Percentiles rank a stretch among this genome's conserved stretches.
Conservation (phyloP, 2,329 filamentous ascomycete species). For the Pestalotiopsis sp. region DNA sequence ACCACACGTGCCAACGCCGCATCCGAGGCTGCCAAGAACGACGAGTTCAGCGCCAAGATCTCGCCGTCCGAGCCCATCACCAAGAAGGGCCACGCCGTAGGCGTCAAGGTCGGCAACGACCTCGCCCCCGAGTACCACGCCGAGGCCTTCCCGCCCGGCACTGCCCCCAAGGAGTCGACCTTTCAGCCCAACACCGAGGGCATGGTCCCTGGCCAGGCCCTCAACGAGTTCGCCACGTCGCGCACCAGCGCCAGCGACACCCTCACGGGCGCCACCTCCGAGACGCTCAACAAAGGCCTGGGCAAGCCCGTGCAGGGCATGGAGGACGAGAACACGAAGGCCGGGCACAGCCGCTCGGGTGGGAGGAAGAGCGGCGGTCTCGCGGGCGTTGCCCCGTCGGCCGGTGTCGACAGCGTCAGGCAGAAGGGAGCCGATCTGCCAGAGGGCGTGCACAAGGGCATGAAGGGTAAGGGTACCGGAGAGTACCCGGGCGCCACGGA, state of each 20-base stretch:
- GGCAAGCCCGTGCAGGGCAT: background rate
- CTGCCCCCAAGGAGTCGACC: background rate
- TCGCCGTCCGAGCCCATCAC: conserved; percentile 55
- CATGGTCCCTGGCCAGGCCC: background rate
- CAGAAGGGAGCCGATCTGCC: background rate
- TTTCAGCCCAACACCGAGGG: background rate
- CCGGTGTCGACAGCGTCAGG: background rate
- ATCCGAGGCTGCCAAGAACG: conserved; percentile 1
- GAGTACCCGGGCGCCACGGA: conserved; percentile 3
- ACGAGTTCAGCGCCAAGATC: conserved; percentile 55
- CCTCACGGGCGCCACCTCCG: background rate
- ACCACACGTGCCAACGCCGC: background rate
- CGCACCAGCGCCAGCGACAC: background rate
- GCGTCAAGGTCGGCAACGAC: conserved; percentile 36
- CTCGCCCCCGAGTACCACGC: background rate
- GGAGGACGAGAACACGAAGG: background rate
- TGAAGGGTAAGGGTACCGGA: background rate
- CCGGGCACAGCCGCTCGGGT: background rate
- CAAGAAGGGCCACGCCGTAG: conserved; percentile 62
- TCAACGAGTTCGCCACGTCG: background rate
- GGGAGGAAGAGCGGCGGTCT: background rate
- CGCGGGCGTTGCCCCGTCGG: background rate
- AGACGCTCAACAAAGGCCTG: background rate
- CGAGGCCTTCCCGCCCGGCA: background rate
- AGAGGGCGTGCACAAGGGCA: background rate